A percentile compares a stretch with the other conserved stretches of the same genome.
phyloP scores from a whole-genome alignment of 192 early-diverging fungal genomes.

The Backusella macrospora region DNA sequence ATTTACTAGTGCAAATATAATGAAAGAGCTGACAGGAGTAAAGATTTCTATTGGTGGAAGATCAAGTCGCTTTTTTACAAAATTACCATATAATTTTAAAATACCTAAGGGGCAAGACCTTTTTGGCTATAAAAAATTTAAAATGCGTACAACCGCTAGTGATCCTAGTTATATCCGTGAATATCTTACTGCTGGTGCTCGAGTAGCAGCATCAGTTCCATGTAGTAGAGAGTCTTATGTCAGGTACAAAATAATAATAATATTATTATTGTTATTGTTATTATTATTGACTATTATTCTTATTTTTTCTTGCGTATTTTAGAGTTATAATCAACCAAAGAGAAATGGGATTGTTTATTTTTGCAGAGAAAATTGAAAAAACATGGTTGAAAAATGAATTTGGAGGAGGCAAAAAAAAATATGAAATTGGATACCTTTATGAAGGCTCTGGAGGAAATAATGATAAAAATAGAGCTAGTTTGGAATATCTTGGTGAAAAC shows the following conservation, averaged over 20 bases:
- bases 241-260: constrained; percentile 30
- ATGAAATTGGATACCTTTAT: constrained; percentile 12
- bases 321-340: constrained; percentile 29
- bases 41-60: constrained; percentile 28
- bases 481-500: constrained; percentile 27
- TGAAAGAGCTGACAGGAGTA: constrained; percentile 4
- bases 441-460: constrained; percentile 7
- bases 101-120: constrained; percentile 15
- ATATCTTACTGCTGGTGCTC: constrained; percentile 23
- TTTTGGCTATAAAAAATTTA: constrained; percentile 30
- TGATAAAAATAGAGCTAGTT: not conserved
- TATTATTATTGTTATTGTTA: not conserved
- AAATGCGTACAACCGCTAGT: constrained; percentile 23
- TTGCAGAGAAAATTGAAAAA: constrained; percentile 26
- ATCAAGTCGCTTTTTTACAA: constrained; percentile 28
- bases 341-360: constrained; percentile 12
- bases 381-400: constrained; percentile 23
- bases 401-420: not conserved
- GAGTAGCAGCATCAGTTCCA: constrained; percentile 22
- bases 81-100: constrained; percentile 36
- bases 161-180: constrained; percentile 41
- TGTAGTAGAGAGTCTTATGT: constrained; percentile 24
- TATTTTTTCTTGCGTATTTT: not conserved
- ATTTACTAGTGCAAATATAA: constrained; percentile 4
- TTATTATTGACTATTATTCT: not conserved